Base-by-base conservation (phyloP, 176 grass and related monocot genomes). In the Alopecurus myosuroides region DNA sequence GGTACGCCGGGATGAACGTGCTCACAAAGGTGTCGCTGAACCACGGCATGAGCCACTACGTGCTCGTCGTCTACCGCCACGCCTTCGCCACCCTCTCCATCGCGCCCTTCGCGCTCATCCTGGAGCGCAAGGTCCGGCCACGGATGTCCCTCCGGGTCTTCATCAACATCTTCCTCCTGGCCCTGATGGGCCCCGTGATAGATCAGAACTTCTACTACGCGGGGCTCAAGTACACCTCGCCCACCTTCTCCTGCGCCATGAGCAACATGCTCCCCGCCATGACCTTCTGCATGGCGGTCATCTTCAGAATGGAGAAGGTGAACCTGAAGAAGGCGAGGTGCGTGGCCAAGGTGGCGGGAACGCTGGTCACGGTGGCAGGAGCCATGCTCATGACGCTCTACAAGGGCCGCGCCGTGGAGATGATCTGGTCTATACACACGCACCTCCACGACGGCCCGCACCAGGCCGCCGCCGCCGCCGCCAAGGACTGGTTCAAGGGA, bases 201-300 rank as follows among this genome's bases (percentile, higher is more conserved):
- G 97, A 99, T 41, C 97, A 97, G 77, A 99, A 99, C 58, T 99
- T 99, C 86, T 99, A 99, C 81, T 99, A 99, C 26, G 94, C 97
- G 2, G 97, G 94, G 11, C 81, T 99, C 39, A 99, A 99, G 89
- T 94, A 91, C 81, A 99, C 94, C 37, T 99, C 97, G 31, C 97
- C 97, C 22, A 99, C 97, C 70, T 99, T 99, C 78, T 97, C 97
- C 80, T 97, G 97, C 77, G 97, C 97, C 53, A 99, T 99, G 94
- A 99, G 97, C 92, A 99, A 99, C 89, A 99, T 99, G 94, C 79
- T 99, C 75, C 94, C 97, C 22, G 97, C 97, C 81, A 92, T 99
- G 97, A 99, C 97, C 70, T 99, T 99, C 86, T 46, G 92, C 53
- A 12, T 99, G 82, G 97, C 97, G 62, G 88, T 99, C 51, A 65